These are phyloP conservation scores for Saccharomyces hybrid DNA, from an alignment of 1,139 yeast genomes.

Conservation along the genomic window DNA sequence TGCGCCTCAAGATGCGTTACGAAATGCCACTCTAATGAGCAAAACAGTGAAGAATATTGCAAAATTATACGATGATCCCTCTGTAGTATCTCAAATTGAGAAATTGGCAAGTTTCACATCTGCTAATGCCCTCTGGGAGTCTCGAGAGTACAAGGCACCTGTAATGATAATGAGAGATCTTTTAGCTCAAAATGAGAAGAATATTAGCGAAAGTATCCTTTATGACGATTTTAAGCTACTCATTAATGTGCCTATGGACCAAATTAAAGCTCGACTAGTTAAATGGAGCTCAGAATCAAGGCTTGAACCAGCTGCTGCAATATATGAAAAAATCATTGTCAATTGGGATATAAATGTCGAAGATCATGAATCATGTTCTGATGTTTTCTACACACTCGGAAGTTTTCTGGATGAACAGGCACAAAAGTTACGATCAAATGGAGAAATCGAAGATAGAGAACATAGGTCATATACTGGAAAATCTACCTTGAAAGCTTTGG, in stretches of 20 bases:
- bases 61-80: neutral
- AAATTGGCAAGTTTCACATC: conserved; percentile 9
- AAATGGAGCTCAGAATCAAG: conserved; percentile 67
- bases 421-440: conserved; percentile 38
- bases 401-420: conserved; percentile 67
- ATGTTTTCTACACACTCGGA: conserved; percentile 55
- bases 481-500: conserved; percentile 44
- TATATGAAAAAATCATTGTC: conserved; percentile 50
- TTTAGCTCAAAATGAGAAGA: conserved; percentile 5
- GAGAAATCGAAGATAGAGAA: conserved; percentile 39
- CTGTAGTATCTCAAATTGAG: neutral
- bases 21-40: conserved; percentile 15
- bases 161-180: conserved; percentile 14
- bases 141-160: conserved; percentile 19
- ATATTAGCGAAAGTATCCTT: neutral
- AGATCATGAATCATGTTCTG: conserved; percentile 31
- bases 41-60: conserved; percentile 2
- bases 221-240: conserved; percentile 16
- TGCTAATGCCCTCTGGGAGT: conserved; percentile 20
- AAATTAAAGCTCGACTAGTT: conserved; percentile 47
- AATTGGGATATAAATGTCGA: conserved; percentile 32
- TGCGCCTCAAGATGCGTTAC: conserved; percentile 21
- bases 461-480: conserved; percentile 36
- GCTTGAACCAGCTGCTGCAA: conserved; percentile 52
- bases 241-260: conserved; percentile 29